A percentile compares a stretch with the other conserved stretches of the same genome.
These are phyloP conservation scores for Solanum sitiens DNA, from an alignment of 257 asterid genomes.

Conservation along the genomic window DNA sequence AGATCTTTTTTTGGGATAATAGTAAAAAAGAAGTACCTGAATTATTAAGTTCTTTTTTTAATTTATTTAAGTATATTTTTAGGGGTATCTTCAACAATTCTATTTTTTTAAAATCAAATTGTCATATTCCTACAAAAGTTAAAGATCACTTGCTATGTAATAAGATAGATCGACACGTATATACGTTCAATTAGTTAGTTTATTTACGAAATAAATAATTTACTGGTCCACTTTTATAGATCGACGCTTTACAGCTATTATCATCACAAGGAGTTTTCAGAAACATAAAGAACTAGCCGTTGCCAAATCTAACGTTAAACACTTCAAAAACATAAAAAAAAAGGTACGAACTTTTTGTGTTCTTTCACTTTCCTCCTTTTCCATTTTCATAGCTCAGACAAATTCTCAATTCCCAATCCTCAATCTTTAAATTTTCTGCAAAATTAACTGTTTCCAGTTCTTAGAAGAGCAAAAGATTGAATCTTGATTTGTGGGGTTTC, in stretches of 20 bases:
- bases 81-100: background rate
- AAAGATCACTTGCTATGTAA: accelerated
- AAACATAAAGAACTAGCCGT: background rate
- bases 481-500: background rate
- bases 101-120: no score
- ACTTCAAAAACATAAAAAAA: background rate
- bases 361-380: background rate
- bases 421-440: background rate
- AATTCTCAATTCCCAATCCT: background rate
- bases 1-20: background rate
- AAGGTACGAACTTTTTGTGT: background rate
- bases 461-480: background rate
- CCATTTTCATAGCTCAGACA: background rate
- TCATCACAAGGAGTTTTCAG: background rate
- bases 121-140: no score
- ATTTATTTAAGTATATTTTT: no score
- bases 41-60: background rate
- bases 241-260: background rate
- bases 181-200: accelerated
- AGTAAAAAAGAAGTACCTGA: background rate
- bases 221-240: background rate
- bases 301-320: background rate
- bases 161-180: accelerated
- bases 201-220: no score
- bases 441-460: background rate